These are phyloP conservation scores for Nakazawaea peltata DNA, from an alignment of 805 yeast genomes.

Conservation along the genomic window DNA sequence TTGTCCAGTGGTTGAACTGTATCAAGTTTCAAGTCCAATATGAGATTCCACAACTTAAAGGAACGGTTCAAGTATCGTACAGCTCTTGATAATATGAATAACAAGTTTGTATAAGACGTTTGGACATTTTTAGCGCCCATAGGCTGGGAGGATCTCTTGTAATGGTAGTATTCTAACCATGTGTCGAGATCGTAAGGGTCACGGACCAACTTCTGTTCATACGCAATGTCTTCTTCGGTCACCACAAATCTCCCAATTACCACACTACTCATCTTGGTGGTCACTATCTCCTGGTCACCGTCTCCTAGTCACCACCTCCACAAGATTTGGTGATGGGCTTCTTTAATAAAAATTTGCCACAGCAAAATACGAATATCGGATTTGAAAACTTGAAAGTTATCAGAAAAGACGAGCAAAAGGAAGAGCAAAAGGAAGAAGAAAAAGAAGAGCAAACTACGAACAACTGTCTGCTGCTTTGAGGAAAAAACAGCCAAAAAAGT, in stretches of 20 bases:
- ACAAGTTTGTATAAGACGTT: too few species aligned
- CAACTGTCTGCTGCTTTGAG: background rate
- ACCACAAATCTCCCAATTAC: too few species aligned
- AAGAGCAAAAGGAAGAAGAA: constrained; percentile 1
- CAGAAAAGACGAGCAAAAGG: too few species aligned
- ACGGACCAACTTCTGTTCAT: constrained; percentile 27
- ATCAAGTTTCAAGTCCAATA: constrained; percentile 32
- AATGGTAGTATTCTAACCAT: constrained; percentile 39
- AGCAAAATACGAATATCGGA: too few species aligned
- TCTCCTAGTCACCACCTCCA: too few species aligned
- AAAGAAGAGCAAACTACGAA: background rate
- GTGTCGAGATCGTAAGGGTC: constrained; percentile 23
- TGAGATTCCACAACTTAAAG: constrained; percentile 46
- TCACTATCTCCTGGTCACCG: too few species aligned
- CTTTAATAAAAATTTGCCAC: too few species aligned
- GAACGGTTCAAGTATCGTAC: constrained; percentile 33
- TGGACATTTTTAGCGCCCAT: too few species aligned
- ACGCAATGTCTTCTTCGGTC: constrained; percentile 22
- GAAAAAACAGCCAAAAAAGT: background rate
- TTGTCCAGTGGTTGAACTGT: background rate
- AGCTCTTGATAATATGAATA: constrained; percentile 48
- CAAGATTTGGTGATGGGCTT: too few species aligned
- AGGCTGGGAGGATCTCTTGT: too few species aligned
- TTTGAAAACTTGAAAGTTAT: too few species aligned
- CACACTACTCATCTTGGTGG: too few species aligned